These are phyloP conservation scores for Tylopilus plumbeoviolaceoides DNA, from an alignment of 768 basidiomycete genomes.

Conservation along the genomic window DNA sequence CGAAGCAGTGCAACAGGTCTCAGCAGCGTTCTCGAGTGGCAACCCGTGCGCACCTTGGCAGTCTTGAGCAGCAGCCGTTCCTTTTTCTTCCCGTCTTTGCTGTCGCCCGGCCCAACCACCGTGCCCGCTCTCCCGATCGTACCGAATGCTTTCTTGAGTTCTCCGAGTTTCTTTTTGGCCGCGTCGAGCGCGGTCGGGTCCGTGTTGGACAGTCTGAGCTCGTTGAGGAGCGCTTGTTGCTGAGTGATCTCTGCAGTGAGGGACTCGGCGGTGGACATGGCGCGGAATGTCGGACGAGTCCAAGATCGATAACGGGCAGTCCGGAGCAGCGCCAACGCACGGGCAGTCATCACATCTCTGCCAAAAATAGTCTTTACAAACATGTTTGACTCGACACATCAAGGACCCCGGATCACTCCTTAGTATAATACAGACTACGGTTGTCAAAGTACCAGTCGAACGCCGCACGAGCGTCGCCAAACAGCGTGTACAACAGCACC, in stretches of 20 bases:
- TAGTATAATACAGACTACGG: not conserved
- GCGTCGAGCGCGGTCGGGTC: conserved; percentile 51
- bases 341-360: conserved; percentile 15
- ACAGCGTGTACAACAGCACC: too few relatives aligned
- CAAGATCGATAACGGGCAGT: conserved; percentile 34
- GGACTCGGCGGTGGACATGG: conserved; percentile 40
- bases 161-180: conserved; percentile 64
- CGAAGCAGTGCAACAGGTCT: too few relatives aligned
- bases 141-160: conserved; percentile 58
- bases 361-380: conserved; percentile 1
- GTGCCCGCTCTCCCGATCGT: conserved; percentile 31
- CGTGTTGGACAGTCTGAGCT: conserved; percentile 54
- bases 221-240: conserved; percentile 56
- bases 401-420: conserved; percentile 24
- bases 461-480: too few relatives aligned
- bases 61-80: conserved; percentile 83
- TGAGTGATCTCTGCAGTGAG: conserved; percentile 53
- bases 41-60: conserved; percentile 64
- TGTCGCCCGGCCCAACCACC: conserved; percentile 33
- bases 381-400: not conserved
- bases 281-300: conserved; percentile 17
- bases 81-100: conserved; percentile 56
- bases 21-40: not conserved
- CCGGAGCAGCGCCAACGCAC: conserved; percentile 11
- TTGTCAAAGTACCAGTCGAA: too few relatives aligned